Conservation (phyloP, 345 rosid species). For the Barbarea vulgaris region DNA sequence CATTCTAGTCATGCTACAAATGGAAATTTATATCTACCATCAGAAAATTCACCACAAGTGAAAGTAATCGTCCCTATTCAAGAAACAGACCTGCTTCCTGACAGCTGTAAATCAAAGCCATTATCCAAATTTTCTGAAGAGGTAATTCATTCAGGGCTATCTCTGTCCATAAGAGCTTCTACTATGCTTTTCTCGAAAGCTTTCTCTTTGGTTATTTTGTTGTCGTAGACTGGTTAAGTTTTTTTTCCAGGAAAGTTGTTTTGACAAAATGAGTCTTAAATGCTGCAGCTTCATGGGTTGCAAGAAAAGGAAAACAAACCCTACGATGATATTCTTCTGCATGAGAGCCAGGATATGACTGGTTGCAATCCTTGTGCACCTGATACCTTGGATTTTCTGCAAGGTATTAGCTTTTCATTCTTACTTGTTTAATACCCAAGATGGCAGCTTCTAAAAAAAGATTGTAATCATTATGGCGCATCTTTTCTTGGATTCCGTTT, state of each 20-base stretch:
- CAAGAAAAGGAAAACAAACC: conserved; percentile 45
- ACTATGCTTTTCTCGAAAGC: background rate
- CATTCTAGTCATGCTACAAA: conserved; percentile 30
- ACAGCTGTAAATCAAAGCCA: conserved; percentile 32
- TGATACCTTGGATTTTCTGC: conserved; percentile 57
- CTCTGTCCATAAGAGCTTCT: background rate
- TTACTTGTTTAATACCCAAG: conserved; percentile 16
- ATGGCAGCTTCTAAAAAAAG: conserved; percentile 22
- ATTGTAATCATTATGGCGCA: conserved; percentile 18
- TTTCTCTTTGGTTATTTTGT: conserved; percentile 11
- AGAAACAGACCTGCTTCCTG: conserved; percentile 34
- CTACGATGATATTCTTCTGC: conserved; percentile 34
- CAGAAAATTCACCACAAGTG: conserved; percentile 8
- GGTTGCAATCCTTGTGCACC: conserved; percentile 56
- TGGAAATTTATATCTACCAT: conserved; percentile 33
- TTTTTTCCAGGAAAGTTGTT: conserved; percentile 26
- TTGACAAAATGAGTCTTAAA: conserved; percentile 44
- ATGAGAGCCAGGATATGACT: conserved; percentile 38
- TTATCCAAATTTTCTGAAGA: conserved; percentile 33
- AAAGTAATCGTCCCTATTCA: conserved; percentile 5
- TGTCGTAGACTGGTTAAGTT: conserved; percentile 1
- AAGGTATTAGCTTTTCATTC: conserved; percentile 51
- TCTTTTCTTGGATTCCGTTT: conserved; percentile 10
- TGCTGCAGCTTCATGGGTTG: conserved; percentile 65
- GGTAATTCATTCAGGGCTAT: conserved; percentile 32